Conservation (phyloP, 805 yeast species). For the Sugiyamaella valdiviana region DNA sequence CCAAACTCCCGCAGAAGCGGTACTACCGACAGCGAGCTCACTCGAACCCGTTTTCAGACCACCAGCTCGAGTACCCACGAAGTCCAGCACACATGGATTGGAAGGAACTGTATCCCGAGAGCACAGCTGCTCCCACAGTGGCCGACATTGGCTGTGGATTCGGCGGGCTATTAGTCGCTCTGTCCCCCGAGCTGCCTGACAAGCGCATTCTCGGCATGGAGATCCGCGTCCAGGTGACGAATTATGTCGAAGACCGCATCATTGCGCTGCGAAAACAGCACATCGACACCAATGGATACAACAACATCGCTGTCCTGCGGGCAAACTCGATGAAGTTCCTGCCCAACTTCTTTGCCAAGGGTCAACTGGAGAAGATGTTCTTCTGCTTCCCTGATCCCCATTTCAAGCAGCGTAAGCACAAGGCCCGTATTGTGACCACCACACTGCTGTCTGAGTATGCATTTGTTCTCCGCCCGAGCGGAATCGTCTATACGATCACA, state of each 20-base stretch:
- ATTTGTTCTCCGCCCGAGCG: constrained; percentile 77
- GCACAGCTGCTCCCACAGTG: constrained; percentile 47
- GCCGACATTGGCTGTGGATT: constrained; percentile 98
- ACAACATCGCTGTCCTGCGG: constrained; percentile 82
- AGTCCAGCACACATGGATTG: constrained; percentile 85
- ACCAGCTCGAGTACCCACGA: constrained; percentile 78
- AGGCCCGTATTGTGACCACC: constrained; percentile 89
- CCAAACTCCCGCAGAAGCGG: constrained; percentile 58
- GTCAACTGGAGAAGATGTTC: constrained; percentile 83
- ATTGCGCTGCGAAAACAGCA: constrained; percentile 71
- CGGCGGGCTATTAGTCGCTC: constrained; percentile 80
- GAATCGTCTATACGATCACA: constrained; percentile 87
- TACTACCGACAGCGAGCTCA: constrained; percentile 96
- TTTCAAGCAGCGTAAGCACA: constrained; percentile 94
- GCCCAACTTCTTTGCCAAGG: constrained; percentile 84
- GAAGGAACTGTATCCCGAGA: constrained; percentile 68
- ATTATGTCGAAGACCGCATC: constrained; percentile 92
- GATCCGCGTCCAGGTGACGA: constrained; percentile 94
- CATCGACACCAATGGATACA: constrained; percentile 42
- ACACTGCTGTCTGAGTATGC: constrained; percentile 91
- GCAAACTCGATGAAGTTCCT: constrained; percentile 97
- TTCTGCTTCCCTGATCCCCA: constrained; percentile 99
- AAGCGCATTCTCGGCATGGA: constrained; percentile 88
- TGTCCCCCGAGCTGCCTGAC: constrained; percentile 72
- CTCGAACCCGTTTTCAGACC: constrained; percentile 96